Evolutionary conservation across 495 filamentous ascomycete species (phyloP).

Genomic region (Entonaema liquescens): DNA sequence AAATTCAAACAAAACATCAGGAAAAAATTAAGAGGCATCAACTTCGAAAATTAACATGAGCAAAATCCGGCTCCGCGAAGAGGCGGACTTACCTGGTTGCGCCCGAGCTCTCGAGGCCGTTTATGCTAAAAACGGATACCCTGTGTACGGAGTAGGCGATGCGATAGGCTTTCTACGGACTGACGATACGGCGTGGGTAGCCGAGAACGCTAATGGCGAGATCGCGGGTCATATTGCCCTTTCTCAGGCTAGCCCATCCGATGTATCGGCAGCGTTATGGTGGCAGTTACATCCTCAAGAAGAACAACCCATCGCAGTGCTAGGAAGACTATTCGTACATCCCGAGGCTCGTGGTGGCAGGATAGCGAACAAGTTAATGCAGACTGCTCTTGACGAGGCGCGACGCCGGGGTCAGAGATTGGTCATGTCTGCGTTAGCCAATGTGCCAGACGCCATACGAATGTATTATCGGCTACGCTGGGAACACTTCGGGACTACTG

Average conservation of each 20-base stretch:
- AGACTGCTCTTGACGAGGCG: constrained; percentile 3
- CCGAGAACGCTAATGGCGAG: not conserved
- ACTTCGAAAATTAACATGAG: not conserved
- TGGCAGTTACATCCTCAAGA: not conserved
- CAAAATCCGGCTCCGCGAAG: not conserved
- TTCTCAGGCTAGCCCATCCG: not conserved
- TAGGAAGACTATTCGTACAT: constrained; percentile 5
- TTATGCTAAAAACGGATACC: not conserved
- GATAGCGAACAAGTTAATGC: constrained; percentile 4
- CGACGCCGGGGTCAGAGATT: not conserved
- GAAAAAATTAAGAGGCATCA: not conserved
- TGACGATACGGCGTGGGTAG: not conserved
- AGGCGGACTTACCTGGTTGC: not conserved
- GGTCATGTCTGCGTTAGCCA: not conserved
- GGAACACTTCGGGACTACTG: not conserved
- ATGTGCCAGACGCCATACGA: constrained; percentile 2
- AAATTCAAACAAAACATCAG: not conserved
- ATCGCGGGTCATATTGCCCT: constrained; percentile 1
- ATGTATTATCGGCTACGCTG: not conserved
- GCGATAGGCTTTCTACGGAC: not conserved
- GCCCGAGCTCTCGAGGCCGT: not conserved
- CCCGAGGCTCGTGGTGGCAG: not conserved
- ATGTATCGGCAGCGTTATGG: not conserved
- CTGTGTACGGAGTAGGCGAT: not conserved
- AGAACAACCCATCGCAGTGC: not conserved